A percentile compares a stretch with the other conserved stretches of the same genome.
Evolutionary conservation across 352 stramenopile species (phyloP).

Genomic region (Pythium monospermum): DNA sequence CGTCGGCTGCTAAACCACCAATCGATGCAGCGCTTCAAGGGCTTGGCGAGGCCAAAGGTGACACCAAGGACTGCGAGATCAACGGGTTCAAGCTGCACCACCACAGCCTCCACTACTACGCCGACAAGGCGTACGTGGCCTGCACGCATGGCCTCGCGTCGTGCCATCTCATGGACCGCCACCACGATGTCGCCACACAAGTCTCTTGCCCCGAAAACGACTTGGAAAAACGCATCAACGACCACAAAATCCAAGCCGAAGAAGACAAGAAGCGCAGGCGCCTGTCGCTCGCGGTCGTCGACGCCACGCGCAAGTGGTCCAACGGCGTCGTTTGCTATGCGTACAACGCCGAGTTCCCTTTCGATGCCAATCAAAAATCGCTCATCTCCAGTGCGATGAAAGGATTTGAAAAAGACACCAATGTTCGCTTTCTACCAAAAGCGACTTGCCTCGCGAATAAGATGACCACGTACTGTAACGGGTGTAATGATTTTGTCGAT

Average conservation of each 20-base stretch:
- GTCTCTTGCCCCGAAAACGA: slow-evolving; percentile 47
- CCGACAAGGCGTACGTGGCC: slow-evolving; percentile 64
- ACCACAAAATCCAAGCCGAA: slow-evolving; percentile 12
- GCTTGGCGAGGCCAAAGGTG: slow-evolving; percentile 1
- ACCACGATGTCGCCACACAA: slow-evolving; percentile 53
- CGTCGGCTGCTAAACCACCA: not conserved
- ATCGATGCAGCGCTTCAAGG: slow-evolving; percentile 3
- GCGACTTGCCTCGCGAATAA: slow-evolving; percentile 41
- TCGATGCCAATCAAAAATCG: slow-evolving; percentile 42
- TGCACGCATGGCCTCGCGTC: slow-evolving; percentile 53
- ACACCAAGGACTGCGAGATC: slow-evolving; percentile 43
- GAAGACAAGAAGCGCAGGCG: slow-evolving; percentile 30
- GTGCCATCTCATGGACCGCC: slow-evolving; percentile 61
- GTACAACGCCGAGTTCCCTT: slow-evolving; percentile 59
- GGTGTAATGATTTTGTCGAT: slow-evolving; percentile 67
- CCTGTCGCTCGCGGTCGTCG: slow-evolving; percentile 62
- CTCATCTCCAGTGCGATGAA: slow-evolving; percentile 69
- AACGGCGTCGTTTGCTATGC: slow-evolving; percentile 71
- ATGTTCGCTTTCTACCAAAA: slow-evolving; percentile 65
- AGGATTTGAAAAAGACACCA: slow-evolving; percentile 58
- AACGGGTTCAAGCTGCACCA: slow-evolving; percentile 51
- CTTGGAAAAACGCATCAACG: slow-evolving; percentile 21
- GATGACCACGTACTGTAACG: slow-evolving; percentile 47
- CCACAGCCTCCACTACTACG: slow-evolving; percentile 67
- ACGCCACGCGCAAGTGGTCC: slow-evolving; percentile 57